Evolutionary conservation across 768 basidiomycete genomes (phyloP), one percentile per base, ranked within the genome.

Genomic region (Xerocomellus amylosporus): DNA sequence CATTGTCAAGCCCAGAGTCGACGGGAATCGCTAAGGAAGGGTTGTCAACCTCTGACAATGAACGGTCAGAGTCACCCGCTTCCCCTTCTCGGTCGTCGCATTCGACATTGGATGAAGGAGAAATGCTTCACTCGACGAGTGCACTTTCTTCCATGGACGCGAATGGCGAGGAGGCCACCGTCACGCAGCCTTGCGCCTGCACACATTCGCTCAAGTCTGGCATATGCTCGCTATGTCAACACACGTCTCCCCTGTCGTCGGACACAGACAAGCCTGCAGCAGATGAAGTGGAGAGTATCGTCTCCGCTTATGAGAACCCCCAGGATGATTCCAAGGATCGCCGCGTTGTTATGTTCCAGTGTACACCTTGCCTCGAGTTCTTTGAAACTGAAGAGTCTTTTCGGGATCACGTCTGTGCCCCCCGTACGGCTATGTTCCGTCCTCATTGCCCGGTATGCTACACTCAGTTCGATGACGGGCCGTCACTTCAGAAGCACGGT

Each of bases 361-460:
- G 67, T 41, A 49, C 43, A 14, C 48, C 56, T 17, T 68, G 67
- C 48, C 15, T 55, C 20, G 14, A 19, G n/a, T 2, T 50, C 24
- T 66, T 66, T 41, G 56, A 61, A 24, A 59, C 49, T 0, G 55
- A 53, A 33, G 46, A 42, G n/a, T 56, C 43, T 0, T 44, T 51
- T 37, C 60, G 7, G 30, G 15, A 41, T 30, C 67, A 68, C 24
- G 24, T 48, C 44, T 67, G 67, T 34, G 24, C 47, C 19, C 42
- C 45, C 42, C 64, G 46, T 20, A 34, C 46, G 12, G 6, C n/a
- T 5, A 49, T 57, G 26, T 9, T 54, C 36, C 62, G 50, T 13
- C 57, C 50, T 5, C 67, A 67, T 34, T 68, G 67, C 44, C 26
- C 44, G 8, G 22, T 54, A 10, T 68, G 67, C 53, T 69, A 58